These are phyloP conservation scores for Xylariaceae sp. DNA, from an alignment of 2,329 filamentous ascomycete genomes.

Conservation along the genomic window DNA sequence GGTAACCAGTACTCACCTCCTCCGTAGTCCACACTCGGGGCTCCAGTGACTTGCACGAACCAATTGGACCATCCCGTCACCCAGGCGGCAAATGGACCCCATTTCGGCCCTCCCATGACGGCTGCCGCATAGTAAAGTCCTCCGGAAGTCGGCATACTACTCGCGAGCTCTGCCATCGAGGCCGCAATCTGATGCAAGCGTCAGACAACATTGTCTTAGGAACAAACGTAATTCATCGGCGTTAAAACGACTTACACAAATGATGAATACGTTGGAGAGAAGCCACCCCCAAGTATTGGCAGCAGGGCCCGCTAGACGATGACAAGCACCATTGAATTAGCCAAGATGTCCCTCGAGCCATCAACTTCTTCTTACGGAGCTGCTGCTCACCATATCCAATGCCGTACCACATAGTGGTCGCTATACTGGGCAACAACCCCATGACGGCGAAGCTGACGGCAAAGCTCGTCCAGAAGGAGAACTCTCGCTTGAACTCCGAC, in stretches of 20 bases:
- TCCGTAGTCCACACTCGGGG: conserved; percentile 31
- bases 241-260: conserved; percentile 46
- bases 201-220: neutral
- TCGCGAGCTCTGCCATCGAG: conserved; percentile 68
- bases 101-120: conserved; percentile 53
- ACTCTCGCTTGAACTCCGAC: conserved; percentile 58
- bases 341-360: neutral
- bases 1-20: conserved; percentile 29
- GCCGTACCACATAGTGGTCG: conserved; percentile 68
- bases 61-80: conserved; percentile 33
- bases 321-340: conserved; percentile 7
- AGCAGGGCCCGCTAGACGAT: conserved; percentile 30
- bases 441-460: conserved; percentile 71
- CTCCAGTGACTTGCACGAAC: conserved; percentile 32
- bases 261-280: conserved; percentile 67
- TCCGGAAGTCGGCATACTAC: conserved; percentile 68
- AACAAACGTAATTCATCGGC: neutral
- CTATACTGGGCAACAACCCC: conserved; percentile 67
- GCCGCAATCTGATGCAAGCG: conserved; percentile 42
- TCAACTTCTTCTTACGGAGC: neutral
- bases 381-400: conserved; percentile 41
- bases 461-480: conserved; percentile 70
- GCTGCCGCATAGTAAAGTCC: conserved; percentile 72
- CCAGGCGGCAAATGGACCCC: conserved; percentile 32
- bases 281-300: conserved; percentile 77